Conservation (phyloP, 1,284 basidiomycete species). For the Serendipita sp. region DNA sequence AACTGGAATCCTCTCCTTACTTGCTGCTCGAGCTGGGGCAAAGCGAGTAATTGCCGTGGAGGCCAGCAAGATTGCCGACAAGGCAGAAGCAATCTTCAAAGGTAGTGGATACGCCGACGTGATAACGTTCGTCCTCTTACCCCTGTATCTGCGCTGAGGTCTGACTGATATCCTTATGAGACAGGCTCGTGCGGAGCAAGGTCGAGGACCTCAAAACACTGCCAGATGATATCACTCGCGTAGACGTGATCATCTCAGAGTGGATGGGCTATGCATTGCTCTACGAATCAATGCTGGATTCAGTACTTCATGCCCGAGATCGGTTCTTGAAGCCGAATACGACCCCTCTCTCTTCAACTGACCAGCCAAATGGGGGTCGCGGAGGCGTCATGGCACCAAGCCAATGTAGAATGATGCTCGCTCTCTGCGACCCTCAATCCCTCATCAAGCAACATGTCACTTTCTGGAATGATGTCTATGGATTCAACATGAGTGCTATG, state of each 20-base stretch:
- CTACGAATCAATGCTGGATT: slow-evolving; percentile 97
- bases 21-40: slow-evolving; percentile 85
- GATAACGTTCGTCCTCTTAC: slow-evolving; percentile 43
- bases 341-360: not conserved
- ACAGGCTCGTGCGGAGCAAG: slow-evolving; percentile 71
- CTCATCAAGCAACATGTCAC: slow-evolving; percentile 67
- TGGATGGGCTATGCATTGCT: slow-evolving; percentile 93
- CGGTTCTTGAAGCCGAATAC: slow-evolving; percentile 56
- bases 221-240: slow-evolving; percentile 54
- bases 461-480: slow-evolving; percentile 89
- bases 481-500: slow-evolving; percentile 79
- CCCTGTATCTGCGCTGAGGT: not conserved
- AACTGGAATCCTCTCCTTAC: slow-evolving; percentile 84
- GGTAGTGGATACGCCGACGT: slow-evolving; percentile 63
- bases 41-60: slow-evolving; percentile 90
- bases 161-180: not conserved
- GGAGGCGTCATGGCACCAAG: slow-evolving; percentile 88
- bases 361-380: not conserved
- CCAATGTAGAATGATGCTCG: slow-evolving; percentile 76
- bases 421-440: slow-evolving; percentile 61
- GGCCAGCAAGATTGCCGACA: slow-evolving; percentile 74
- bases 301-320: slow-evolving; percentile 78
- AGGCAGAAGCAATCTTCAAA: slow-evolving; percentile 69
- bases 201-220: slow-evolving; percentile 67
- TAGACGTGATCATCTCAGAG: slow-evolving; percentile 90